Conservation (phyloP, 805 yeast species). For the Debaryomyces castellii region DNA sequence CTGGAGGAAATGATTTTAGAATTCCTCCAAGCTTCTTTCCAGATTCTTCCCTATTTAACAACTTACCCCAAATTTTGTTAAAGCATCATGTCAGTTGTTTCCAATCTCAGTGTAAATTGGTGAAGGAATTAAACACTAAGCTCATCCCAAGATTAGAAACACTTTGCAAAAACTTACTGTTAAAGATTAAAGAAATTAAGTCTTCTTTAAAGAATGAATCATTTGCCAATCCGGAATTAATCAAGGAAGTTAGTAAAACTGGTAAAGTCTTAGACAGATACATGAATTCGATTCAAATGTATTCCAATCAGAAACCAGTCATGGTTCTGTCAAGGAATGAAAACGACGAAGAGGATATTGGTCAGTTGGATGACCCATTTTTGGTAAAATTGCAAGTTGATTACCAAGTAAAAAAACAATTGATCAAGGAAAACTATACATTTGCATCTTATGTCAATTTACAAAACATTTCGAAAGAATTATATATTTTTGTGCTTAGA, state of each 20-base stretch:
- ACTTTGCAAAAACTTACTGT: conserved; percentile 31
- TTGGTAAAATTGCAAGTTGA: conserved; percentile 38
- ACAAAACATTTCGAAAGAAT: conserved; percentile 40
- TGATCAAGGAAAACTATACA: conserved; percentile 40
- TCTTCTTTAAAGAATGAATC: conserved; percentile 40
- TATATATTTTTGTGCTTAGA: conserved; percentile 35
- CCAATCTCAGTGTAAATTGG: conserved; percentile 24
- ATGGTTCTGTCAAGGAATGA: conserved; percentile 20
- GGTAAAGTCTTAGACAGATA: conserved; percentile 47
- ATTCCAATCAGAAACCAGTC: conserved; percentile 40
- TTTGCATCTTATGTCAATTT: conserved; percentile 42
- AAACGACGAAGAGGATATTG: conserved; percentile 23
- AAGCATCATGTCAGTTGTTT: conserved; percentile 33
- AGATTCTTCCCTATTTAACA: conserved; percentile 19
- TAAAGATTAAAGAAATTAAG: conserved; percentile 43
- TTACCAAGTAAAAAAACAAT: conserved; percentile 40
- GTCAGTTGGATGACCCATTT: conserved; percentile 40
- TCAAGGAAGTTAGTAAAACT: conserved; percentile 55
- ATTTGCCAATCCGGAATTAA: conserved; percentile 34
- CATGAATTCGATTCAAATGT: conserved; percentile 31
- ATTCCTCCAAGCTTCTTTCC: conserved; percentile 20
- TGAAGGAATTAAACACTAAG: conserved; percentile 31
- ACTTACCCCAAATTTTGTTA: conserved; percentile 31
- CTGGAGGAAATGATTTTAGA: conserved; percentile 12
- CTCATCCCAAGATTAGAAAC: conserved; percentile 38